Base-by-base conservation (phyloP, 257 asterid genomes). In the Solanum gandarillasii region DNA sequence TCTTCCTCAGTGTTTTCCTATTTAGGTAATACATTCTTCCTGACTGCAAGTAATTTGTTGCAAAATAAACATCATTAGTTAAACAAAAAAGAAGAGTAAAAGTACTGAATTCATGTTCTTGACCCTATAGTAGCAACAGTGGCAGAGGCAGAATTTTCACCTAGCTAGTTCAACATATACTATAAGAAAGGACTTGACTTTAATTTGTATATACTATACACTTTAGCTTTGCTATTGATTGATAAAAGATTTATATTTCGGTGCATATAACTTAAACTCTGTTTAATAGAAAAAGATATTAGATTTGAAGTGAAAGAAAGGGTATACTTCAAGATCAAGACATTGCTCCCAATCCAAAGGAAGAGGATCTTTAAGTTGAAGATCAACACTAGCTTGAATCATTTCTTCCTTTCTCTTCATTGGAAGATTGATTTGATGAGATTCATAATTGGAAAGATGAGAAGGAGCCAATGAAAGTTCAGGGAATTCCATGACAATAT, bases 281-380 rank as follows among this genome's bases (percentile, higher is more conserved):
- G 5, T 5, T 35, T 12, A 83, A 6, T 32, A 46, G 35, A 76
- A 71, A 68, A 52, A 41, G 43, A 83, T 65, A 43, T 43, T 43
- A 43, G 20, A 10, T 4, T 41, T 18, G 68, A 70, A 70, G 68
- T 79, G 12, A 70, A n/a, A 55, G 5, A 58, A 21, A 36, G 16
- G 12, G 12, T 12, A 16, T 89, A 93, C 95, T 90, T 93, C 91
- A 88, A 93, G 95, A 90, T 93, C 95, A 87, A 93, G 95, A 87
- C 95, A 93, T 81, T 93, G 95, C 88, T 93, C 95, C 95, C 95
- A 93, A 83, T 93, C 94, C 79, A 92, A 83, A 4, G 95, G 95
- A 90, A 93, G 89, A 10, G 95, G 95, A 12, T 92, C 93, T 62
- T 87, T 88, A 48, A 91, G 90, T 21, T 93, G 95, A 87, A 93